These are phyloP conservation scores for Solanum rostratum DNA, from an alignment of 257 asterid species.

Conservation along the genomic window DNA sequence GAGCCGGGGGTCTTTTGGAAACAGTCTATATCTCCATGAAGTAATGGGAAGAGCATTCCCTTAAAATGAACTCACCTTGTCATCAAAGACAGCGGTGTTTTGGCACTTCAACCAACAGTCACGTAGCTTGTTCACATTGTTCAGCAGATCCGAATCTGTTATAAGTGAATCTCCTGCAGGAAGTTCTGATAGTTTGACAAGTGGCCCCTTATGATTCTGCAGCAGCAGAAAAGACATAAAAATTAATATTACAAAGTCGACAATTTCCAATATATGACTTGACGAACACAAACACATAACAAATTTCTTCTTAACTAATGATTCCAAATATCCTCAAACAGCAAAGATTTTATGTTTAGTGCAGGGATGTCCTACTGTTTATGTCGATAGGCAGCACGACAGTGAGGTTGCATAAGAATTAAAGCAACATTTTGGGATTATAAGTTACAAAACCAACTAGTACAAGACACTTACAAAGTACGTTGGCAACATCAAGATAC, in stretches of 20 bases:
- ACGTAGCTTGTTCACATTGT: constrained; percentile 47
- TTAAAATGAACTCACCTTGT: constrained; percentile 36
- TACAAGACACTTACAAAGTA: background rate
- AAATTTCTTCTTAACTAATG: background rate
- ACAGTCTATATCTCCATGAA: no score
- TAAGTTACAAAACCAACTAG: background rate
- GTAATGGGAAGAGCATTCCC: background rate
- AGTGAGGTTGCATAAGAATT: background rate
- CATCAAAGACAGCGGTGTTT: constrained; percentile 50
- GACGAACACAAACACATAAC: background rate
- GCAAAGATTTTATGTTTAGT: background rate
- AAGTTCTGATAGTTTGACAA: constrained; percentile 26
- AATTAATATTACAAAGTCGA: background rate
- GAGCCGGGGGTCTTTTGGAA: no score
- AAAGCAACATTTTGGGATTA: background rate
- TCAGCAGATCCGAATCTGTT: constrained; percentile 23
- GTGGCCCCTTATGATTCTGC: constrained; percentile 26
- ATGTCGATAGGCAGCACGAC: background rate
- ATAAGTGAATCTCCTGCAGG: constrained; percentile 20
- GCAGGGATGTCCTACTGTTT: background rate
- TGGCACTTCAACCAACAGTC: constrained; percentile 37
- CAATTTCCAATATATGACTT: background rate
- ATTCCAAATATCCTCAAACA: background rate
- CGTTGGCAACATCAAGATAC: background rate
- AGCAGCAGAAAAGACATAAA: constrained; percentile 1